Evolutionary conservation across 2,329 filamentous ascomycete species (phyloP).

Genomic region (Pseudovirgaria hyperparasitica): DNA sequence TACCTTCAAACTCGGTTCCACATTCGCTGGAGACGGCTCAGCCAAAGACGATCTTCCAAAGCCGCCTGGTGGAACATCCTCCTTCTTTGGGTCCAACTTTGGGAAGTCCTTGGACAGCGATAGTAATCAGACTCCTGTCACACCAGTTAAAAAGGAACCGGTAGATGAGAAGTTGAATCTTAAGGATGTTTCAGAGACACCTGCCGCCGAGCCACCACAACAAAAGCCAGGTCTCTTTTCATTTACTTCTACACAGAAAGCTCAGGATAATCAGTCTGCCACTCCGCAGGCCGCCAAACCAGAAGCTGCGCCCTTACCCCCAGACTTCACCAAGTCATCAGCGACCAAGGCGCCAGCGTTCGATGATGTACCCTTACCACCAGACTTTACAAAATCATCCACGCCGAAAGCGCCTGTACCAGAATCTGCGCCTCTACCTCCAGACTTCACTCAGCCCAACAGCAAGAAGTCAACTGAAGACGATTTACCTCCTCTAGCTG

Average conservation of each 20-base stretch:
- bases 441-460: conserved; percentile 19
- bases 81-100: conserved; percentile 52
- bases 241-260: conserved; percentile 4
- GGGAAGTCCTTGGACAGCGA: conserved; percentile 38
- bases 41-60: conserved; percentile 47
- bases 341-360: conserved; percentile 13
- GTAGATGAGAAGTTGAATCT: conserved; percentile 16
- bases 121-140: conserved; percentile 13
- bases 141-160: conserved; percentile 27
- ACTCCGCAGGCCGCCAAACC: conserved; percentile 15
- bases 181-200: conserved; percentile 25
- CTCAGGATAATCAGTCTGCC: conserved; percentile 5
- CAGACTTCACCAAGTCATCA: conserved; percentile 14
- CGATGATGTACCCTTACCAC: conserved; percentile 28
- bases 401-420: conserved; percentile 15
- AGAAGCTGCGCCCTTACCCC: conserved; percentile 30
- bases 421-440: conserved; percentile 24
- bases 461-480: conserved; percentile 21
- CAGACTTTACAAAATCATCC: conserved; percentile 21
- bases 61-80: conserved; percentile 29
- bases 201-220: conserved; percentile 12
- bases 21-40: conserved; percentile 52
- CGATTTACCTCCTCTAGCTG: conserved; percentile 31
- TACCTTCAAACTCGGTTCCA: conserved; percentile 52
- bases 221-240: conserved; percentile 8